Conservation (phyloP, 2,329 filamentous ascomycete species). For the Nannizziopsis arthrosporioides region DNA sequence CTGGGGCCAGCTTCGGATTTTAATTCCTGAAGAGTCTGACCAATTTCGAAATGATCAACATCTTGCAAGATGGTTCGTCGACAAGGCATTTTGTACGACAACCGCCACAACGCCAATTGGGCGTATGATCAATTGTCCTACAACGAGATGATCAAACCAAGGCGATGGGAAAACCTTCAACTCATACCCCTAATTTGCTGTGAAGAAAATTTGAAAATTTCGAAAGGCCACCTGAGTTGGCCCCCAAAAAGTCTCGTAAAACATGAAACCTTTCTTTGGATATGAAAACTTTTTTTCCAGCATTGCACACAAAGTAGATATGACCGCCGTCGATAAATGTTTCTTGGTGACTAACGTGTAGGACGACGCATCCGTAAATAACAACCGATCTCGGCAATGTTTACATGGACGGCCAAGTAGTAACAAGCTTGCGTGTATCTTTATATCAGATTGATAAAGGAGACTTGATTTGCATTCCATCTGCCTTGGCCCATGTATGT, state of each 20-base stretch:
- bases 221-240: neutral
- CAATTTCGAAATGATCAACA: constrained; percentile 1
- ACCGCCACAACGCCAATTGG: neutral
- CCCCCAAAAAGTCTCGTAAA: neutral
- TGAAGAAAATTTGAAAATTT: too few species aligned
- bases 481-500: constrained; percentile 7
- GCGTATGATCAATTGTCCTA: too few species aligned
- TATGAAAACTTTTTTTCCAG: neutral
- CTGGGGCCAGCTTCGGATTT: neutral
- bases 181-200: too few species aligned
- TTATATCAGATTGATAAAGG: constrained; percentile 4
- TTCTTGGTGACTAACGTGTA: too few species aligned
- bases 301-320: too few species aligned
- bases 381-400: neutral
- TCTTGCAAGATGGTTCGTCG: neutral
- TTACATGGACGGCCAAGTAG: neutral
- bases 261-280: neutral
- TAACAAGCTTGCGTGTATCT: neutral
- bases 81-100: neutral
- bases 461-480: constrained; percentile 8
- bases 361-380: neutral
- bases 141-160: too few species aligned
- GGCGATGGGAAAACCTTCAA: too few species aligned
- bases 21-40: neutral
- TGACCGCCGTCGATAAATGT: too few species aligned